Conservation (phyloP, 768 basidiomycete genomes). For the Zangia roseola region DNA sequence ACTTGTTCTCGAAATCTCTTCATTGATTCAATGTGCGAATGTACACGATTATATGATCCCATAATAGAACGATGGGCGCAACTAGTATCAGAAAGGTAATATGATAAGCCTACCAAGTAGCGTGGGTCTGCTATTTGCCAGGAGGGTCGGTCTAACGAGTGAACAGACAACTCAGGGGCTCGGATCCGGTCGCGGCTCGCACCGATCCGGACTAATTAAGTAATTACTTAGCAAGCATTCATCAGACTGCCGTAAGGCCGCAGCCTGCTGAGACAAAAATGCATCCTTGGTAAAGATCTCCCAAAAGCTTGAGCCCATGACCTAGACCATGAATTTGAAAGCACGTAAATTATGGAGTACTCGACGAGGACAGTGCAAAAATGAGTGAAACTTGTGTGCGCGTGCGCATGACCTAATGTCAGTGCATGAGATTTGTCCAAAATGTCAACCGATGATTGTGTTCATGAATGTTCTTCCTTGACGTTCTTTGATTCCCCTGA, state of each 20-base stretch:
- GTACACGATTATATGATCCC: not conserved
- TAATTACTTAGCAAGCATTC: no score
- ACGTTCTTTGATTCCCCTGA: not conserved
- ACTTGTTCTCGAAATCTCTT: constrained; percentile 3
- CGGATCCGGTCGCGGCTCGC: no score
- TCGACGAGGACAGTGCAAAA: no score
- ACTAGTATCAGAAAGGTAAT: not conserved
- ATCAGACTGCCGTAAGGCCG: not conserved
- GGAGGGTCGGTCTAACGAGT: constrained; percentile 1
- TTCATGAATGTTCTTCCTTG: not conserved
- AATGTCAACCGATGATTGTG: not conserved
- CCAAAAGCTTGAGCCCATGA: no score
- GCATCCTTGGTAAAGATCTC: no score
- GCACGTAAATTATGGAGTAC: no score
- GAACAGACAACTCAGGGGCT: constrained; percentile 1
- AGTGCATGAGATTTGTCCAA: not conserved
- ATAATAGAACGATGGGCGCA: constrained; percentile 5
- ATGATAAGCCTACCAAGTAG: no score
- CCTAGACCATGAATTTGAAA: no score
- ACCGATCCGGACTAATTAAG: no score
- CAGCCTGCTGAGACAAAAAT: no score
- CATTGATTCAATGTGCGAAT: not conserved
- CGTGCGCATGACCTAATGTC: not conserved
- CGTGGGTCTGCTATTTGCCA: no score
- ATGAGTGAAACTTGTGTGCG: no score